Percentiles rank a stretch among this genome's conserved stretches.
These are phyloP conservation scores for Metschnikowia matae DNA, from an alignment of 805 yeast genomes.

Conservation along the genomic window DNA sequence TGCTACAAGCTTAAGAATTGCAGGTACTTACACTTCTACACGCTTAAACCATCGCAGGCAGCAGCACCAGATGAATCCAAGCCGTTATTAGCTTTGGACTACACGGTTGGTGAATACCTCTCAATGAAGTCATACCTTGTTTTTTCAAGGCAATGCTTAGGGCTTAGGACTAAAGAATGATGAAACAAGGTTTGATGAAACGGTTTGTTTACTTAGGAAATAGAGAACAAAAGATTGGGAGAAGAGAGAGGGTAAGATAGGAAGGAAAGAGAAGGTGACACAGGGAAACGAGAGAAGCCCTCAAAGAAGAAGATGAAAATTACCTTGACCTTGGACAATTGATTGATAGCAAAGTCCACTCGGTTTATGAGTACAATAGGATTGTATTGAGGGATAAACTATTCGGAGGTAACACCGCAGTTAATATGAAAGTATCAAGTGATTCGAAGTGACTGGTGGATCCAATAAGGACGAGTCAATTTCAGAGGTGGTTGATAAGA, in stretches of 20 bases:
- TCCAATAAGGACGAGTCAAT: constrained; percentile 32
- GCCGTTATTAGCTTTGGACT: constrained; percentile 29
- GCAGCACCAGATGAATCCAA: constrained; percentile 1
- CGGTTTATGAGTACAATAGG: constrained; percentile 59
- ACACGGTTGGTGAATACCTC: constrained; percentile 49
- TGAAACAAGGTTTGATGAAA: no score
- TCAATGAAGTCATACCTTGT: no score
- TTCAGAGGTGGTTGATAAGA: constrained; percentile 10
- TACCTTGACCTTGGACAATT: constrained; percentile 37
- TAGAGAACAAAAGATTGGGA: no score
- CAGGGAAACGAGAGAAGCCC: constrained; percentile 40
- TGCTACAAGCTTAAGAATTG: constrained; percentile 83
- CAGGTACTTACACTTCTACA: constrained; percentile 73
- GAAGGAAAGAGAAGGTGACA: constrained; percentile 20
- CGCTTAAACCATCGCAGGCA: constrained; percentile 37
- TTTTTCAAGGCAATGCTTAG: no score
- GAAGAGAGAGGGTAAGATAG: constrained; percentile 21
- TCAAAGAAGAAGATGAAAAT: constrained; percentile 18
- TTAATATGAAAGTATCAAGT: constrained; percentile 49
- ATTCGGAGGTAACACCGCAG: constrained; percentile 70
- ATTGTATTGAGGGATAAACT: constrained; percentile 32
- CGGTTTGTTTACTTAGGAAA: no score
- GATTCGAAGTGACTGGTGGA: constrained; percentile 71
- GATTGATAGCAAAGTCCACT: constrained; percentile 67
- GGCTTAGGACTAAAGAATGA: no score